Evolutionary conservation across 192 early-diverging fungal genomes (phyloP), one percentile per base, ranked within the genome.

Genomic region (Gigaspora rosea): DNA sequence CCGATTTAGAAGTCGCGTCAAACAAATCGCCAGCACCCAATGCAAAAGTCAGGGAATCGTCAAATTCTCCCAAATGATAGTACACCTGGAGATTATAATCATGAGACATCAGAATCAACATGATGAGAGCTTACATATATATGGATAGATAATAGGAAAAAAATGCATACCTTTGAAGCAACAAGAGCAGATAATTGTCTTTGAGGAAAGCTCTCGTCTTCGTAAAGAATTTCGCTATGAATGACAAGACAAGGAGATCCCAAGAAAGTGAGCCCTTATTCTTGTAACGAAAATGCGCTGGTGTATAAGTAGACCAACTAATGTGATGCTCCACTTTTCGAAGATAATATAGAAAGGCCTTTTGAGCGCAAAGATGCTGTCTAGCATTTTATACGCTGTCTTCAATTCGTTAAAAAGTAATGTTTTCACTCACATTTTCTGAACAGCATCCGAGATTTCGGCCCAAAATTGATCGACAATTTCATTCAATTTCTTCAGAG

Each of bases 381-480:
- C 16, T 66, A 1, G 16, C 2, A 66, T 46, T 33, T n/a, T 66
- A 41, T 8, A 32, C 4, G 15, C 4, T 66, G 41, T 2, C 7
- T 41, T 5, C 4, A 46, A 35, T 36, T 59, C 22, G 4, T 51
- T 13, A 59, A 32, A 1, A 41, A 48, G 35, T 11, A 20, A 41
- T 47, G 8, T 48, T 18, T 6, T 13, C 16, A 73, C 88, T 76
- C 88, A 95, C 95, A 96, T 96, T 82, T 94, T 94, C 11, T 93
- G 85, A 46, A 96, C 86, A 8, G 93, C 87, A 81, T 99, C 98
- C 9, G 97, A 92, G 75, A 98, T 98, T 82, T 99, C 98, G 20
- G 97, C 93, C 98, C 98, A 99, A 82, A 98, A 99, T 75, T 91
- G 87, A 86, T 98, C 93, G 32, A 97, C 94, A 72, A 98, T 82